Evolutionary conservation across 1,139 yeast species (phyloP), one percentile per base, ranked within the genome.

Genomic region (Diutina pseudorugosa): DNA sequence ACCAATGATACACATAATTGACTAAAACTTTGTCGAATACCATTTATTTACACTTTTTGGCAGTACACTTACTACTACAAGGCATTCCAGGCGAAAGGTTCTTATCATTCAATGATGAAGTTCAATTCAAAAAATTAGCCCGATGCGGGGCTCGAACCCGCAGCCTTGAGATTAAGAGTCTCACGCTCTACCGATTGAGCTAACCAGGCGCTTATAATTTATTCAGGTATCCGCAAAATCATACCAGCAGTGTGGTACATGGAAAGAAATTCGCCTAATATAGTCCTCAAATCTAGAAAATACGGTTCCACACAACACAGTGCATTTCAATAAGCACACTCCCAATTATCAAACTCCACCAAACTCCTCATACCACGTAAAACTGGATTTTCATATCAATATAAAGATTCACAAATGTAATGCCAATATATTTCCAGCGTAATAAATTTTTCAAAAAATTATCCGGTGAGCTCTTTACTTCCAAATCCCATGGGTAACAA

Each of bases 401-500:
- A 30, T 30, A 30, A 11, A 30, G 12, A 4, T 30, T 23, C 25
- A 23, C 25, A 23, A 23, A 7, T 7, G 25, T 7, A 23, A 23
- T 4, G 7, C 7, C 25, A 23, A 23, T 23, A 4, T 23, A 7
- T 23, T 23, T 23, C 25, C 25, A 23, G 25, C 11, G 36, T 30
- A 30, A 11, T 11, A 14, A 11, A 11, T 9, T 4, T 12, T 14
- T 30, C 36, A 9, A 5, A 30, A 11, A 9, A 14, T 12, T 12
- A 30, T 11, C 36, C 36, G n/a, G 36, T 30, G 36, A 30, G 36
- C 11, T 30, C 36, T 12, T 30, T 30, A 14, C 36, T 30, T 0
- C 97, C 97, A 67, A 91, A 91, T 61, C 95, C 83, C 63, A 78
- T 64, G 0, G 98, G 98, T 51, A 90, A 71, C 55, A 91, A 70